Conservation (phyloP, 2,329 filamentous ascomycete genomes). For the Helminthosporium solani region DNA sequence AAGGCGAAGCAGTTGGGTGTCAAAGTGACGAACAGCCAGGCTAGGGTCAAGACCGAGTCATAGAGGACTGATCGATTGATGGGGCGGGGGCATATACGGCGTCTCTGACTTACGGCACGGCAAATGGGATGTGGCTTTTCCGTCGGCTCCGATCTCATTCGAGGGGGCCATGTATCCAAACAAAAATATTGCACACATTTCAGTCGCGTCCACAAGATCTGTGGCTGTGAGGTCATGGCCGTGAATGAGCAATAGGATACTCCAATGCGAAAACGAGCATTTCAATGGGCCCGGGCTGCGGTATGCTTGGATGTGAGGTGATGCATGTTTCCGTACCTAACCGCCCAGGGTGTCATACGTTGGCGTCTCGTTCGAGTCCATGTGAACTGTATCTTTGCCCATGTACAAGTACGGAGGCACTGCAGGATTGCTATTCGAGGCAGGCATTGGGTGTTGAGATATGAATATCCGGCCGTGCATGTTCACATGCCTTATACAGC, state of each 20-base stretch:
- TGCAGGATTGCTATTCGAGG: not conserved
- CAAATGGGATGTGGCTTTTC: constrained; percentile 38
- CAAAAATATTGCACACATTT: constrained; percentile 26
- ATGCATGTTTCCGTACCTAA: not conserved
- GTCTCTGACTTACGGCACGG: constrained; percentile 41
- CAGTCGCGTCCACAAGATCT: constrained; percentile 15
- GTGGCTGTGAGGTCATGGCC: constrained; percentile 5
- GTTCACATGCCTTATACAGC: not conserved
- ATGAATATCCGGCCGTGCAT: not conserved
- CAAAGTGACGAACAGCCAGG: constrained; percentile 99
- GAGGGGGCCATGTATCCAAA: constrained; percentile 32
- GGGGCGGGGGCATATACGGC: constrained; percentile 40
- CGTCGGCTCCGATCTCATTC: constrained; percentile 26
- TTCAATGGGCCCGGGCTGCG: constrained; percentile 1
- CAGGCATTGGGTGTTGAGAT: not conserved
- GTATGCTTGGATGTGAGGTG: not conserved
- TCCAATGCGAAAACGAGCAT: constrained; percentile 11
- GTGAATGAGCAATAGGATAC: constrained; percentile 6
- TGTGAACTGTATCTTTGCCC: not conserved
- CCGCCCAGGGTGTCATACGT: not conserved
- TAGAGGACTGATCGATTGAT: constrained; percentile 44
- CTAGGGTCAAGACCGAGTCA: constrained; percentile 94
- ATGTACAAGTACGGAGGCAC: not conserved
- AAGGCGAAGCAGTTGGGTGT: constrained; percentile 98
- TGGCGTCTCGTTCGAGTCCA: not conserved